Evolutionary conservation across 1,284 basidiomycete genomes (phyloP).

Genomic region (Chiua sp.): DNA sequence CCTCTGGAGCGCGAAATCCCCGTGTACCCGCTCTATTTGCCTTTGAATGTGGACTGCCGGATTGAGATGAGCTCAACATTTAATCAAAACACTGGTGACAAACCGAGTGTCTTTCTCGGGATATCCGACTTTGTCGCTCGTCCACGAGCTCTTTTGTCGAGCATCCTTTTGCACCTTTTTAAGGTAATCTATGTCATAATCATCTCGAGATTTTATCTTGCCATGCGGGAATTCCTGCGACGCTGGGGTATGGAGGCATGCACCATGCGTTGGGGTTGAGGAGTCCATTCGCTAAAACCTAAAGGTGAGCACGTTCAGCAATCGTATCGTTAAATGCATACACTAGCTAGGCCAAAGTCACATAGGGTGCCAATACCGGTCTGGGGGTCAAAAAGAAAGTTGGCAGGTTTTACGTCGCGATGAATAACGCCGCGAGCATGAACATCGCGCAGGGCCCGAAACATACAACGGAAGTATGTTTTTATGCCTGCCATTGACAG

Average conservation of each 20-base stretch:
- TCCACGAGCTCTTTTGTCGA: constrained; percentile 55
- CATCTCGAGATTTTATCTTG: constrained; percentile 43
- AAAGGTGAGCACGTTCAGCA: constrained; percentile 7
- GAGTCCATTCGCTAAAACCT: constrained; percentile 58
- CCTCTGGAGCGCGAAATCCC: constrained; percentile 97
- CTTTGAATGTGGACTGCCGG: constrained; percentile 78
- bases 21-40: constrained; percentile 97
- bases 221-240: constrained; percentile 73
- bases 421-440: constrained; percentile 93
- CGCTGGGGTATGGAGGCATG: constrained; percentile 77
- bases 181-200: constrained; percentile 50
- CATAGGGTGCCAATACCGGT: constrained; percentile 89
- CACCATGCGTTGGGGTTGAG: constrained; percentile 50
- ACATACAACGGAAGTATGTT: constrained; percentile 90
- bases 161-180: constrained; percentile 66
- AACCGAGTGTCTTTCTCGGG: constrained; percentile 71
- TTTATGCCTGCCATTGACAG: constrained; percentile 81
- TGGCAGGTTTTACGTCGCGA: constrained; percentile 98
- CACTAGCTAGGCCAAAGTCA: constrained; percentile 95
- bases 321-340: constrained; percentile 45
- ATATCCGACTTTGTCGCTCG: constrained; percentile 76
- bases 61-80: constrained; percentile 13
- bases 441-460: constrained; percentile 89
- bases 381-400: constrained; percentile 93
- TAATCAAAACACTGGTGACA: constrained; percentile 12